Evolutionary conservation across 768 basidiomycete species (phyloP), one percentile per base, ranked within the genome.

Genomic region (Mycena polygramma): DNA sequence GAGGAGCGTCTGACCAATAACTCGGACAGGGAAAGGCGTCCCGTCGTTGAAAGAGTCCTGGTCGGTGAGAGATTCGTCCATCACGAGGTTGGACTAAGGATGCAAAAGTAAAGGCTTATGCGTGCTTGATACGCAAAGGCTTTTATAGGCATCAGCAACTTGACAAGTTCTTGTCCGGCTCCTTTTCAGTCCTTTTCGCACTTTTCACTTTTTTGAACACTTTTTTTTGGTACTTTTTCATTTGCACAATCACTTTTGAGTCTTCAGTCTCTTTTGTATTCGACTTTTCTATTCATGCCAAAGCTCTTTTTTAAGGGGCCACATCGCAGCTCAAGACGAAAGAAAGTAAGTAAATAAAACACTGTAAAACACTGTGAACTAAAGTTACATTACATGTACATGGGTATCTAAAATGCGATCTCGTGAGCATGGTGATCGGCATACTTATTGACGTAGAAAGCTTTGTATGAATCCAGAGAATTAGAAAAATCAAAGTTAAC

Each of bases 361-460:
- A 11, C 2, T 41, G 35, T 2, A 4, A 48, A 30, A n/a, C n/a
- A n/a, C n/a, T n/a, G n/a, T n/a, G n/a, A n/a, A n/a, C n/a, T n/a
- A n/a, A n/a, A n/a, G n/a, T n/a, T n/a, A n/a, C n/a, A n/a, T n/a
- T n/a, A n/a, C n/a, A n/a, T n/a, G n/a, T 30, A 30, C 6, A 30
- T 30, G 30, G 30, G 30, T 52, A 58, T n/a, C 51, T 24, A 68
- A 49, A 67, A 67, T 43, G 24, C 49, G n/a, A 57, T 68, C 35
- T 61, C 57, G 58, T 59, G 46, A 35, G 66, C 3, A 41, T 61
- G 59, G 20, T 68, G 43, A 37, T 68, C 66, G 39, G 58, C 58
- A 8, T 60, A 68, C 24, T 61, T 61, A 30, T 57, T 68, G 8
- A 63, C 62, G 46, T 63, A 63, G 37, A 63, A 63, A 20, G 49